These are phyloP conservation scores for Aureobasidium mangrovei DNA, from an alignment of 2,329 filamentous ascomycete species.

Conservation along the genomic window DNA sequence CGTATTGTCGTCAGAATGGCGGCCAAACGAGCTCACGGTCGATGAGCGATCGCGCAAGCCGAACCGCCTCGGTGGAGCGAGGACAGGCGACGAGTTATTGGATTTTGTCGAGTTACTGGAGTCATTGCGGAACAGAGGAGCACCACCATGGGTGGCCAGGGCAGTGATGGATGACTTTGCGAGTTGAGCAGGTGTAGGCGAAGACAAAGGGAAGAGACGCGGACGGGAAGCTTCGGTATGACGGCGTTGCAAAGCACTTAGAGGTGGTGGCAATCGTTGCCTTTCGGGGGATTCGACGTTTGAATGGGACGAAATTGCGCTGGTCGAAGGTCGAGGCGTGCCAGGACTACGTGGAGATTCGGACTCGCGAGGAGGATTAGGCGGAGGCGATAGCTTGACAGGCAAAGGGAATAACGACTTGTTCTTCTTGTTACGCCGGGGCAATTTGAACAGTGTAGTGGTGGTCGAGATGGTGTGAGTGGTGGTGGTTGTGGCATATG, in stretches of 20 bases:
- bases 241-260: slow-evolving; percentile 15
- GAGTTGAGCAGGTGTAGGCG: slow-evolving; percentile 45
- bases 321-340: slow-evolving; percentile 29
- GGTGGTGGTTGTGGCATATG: slow-evolving; percentile 52
- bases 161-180: slow-evolving; percentile 37
- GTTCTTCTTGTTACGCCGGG: slow-evolving; percentile 61
- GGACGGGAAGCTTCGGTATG: slow-evolving; percentile 13
- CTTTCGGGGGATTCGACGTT: slow-evolving; percentile 17
- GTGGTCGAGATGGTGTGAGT: slow-evolving; percentile 52
- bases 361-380: slow-evolving; percentile 8
- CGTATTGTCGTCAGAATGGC: slow-evolving; percentile 62
- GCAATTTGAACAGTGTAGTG: slow-evolving; percentile 72
- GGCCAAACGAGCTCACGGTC: slow-evolving; percentile 74
- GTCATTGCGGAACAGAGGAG: slow-evolving; percentile 48
- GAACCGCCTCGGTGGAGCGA: slow-evolving; percentile 50
- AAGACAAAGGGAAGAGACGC: slow-evolving; percentile 21
- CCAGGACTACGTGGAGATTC: slow-evolving; percentile 19
- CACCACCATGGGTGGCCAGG: slow-evolving; percentile 36
- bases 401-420: slow-evolving; percentile 82
- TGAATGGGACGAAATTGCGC: slow-evolving; percentile 23
- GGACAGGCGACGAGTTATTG: slow-evolving; percentile 44
- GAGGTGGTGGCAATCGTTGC: slow-evolving; percentile 16
- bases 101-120: slow-evolving; percentile 62
- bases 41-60: slow-evolving; percentile 71
- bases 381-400: slow-evolving; percentile 52